Percentiles rank a stretch among this genome's conserved stretches.
Conservation (phyloP, 2,329 filamentous ascomycete genomes). For the Cercospora nicotianae region DNA sequence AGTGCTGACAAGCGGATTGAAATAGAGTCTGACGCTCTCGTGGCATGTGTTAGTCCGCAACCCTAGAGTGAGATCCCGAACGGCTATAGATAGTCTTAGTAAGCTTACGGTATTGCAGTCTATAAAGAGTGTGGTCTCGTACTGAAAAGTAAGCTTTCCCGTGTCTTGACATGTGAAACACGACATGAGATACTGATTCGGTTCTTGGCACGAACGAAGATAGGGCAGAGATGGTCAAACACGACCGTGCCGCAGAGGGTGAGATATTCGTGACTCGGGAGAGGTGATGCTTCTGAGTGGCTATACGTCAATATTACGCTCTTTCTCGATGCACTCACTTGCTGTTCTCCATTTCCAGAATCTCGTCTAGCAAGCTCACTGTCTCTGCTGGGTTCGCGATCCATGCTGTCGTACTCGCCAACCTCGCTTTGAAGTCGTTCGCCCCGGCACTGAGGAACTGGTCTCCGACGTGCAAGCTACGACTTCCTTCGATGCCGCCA, state of each 20-base stretch:
- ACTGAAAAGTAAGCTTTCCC: neutral
- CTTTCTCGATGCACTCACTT: neutral
- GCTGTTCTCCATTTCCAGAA: conserved; percentile 45
- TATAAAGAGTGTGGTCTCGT: neutral
- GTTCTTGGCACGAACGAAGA: neutral
- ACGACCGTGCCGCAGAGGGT: no score
- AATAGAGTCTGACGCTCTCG: neutral
- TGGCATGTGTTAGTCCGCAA: neutral
- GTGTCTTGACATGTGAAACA: neutral
- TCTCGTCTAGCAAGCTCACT: conserved; percentile 82
- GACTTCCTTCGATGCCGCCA: conserved; percentile 69
- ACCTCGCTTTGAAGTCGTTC: conserved; percentile 94
- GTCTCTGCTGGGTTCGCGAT: conserved; percentile 92
- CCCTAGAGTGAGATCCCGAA: neutral
- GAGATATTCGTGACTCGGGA: neutral
- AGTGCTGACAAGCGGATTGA: neutral
- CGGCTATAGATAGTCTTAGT: neutral
- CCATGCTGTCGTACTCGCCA: conserved; percentile 94
- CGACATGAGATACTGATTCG: neutral
- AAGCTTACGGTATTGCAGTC: neutral
- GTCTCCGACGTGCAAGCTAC: conserved; percentile 89
- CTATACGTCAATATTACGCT: neutral
- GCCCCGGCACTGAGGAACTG: conserved; percentile 94
- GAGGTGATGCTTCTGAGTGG: neutral
- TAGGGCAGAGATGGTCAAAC: neutral